phyloP scores from a whole-genome alignment of 2,329 filamentous ascomycete species.

The Corniculantispora saksenae region DNA sequence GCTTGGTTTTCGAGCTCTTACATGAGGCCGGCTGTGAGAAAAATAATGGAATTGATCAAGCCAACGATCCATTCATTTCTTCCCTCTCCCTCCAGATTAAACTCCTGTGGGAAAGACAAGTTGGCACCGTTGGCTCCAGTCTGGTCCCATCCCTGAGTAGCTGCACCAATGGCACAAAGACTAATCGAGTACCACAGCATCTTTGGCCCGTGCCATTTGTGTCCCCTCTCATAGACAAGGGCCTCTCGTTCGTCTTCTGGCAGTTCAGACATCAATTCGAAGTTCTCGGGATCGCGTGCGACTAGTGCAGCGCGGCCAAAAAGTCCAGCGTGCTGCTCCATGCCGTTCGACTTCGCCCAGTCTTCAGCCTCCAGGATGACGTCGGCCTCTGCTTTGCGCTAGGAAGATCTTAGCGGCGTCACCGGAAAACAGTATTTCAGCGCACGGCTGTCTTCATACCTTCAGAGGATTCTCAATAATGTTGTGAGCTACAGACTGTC shows the following conservation, averaged over 20 bases:
- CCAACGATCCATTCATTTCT: conserved; percentile 47
- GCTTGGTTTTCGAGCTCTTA: conserved; percentile 39
- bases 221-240: conserved; percentile 49
- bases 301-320: conserved; percentile 41
- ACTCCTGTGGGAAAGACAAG: conserved; percentile 54
- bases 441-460: conserved; percentile 23
- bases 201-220: conserved; percentile 57
- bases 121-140: conserved; percentile 64
- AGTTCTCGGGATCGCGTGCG: conserved; percentile 32
- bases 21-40: conserved; percentile 54
- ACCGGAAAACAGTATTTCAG: too few relatives aligned
- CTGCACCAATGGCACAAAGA: conserved; percentile 57
- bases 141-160: conserved; percentile 64
- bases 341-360: conserved; percentile 51
- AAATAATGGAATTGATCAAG: conserved; percentile 36
- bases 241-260: conserved; percentile 37
- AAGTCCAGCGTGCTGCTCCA: conserved; percentile 49
- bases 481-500: conserved; percentile 32
- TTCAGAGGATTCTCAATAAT: conserved; percentile 36
- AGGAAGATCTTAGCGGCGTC: too few relatives aligned
- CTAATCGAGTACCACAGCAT: conserved; percentile 47
- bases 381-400: conserved; percentile 31
- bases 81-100: conserved; percentile 38
- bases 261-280: conserved; percentile 32
- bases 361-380: conserved; percentile 42